Percentiles rank a stretch among this genome's conserved stretches.
Conservation (phyloP, 2,329 filamentous ascomycete species). For the Penicillium palitans region DNA sequence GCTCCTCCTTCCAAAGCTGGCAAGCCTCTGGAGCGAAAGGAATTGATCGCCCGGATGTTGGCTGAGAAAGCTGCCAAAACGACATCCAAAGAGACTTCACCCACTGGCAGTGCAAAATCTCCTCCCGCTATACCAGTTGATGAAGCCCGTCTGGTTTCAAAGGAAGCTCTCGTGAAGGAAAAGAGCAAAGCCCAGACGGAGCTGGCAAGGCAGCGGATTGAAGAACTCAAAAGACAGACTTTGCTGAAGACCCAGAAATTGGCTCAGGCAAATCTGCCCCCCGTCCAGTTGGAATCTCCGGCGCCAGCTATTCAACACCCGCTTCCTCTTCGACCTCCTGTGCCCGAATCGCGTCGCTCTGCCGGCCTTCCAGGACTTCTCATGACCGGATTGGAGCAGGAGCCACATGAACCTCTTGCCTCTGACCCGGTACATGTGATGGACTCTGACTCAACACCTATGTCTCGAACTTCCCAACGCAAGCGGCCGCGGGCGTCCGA, state of each 20-base stretch:
- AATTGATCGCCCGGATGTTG: slow-evolving; percentile 72
- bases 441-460: slow-evolving; percentile 22
- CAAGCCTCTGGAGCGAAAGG: slow-evolving; percentile 66
- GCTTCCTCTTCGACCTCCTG: slow-evolving; percentile 40
- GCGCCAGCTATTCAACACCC: slow-evolving; percentile 35
- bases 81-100: slow-evolving; percentile 17
- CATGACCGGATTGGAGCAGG: slow-evolving; percentile 40
- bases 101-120: slow-evolving; percentile 5
- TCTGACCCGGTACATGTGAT: slow-evolving; percentile 14
- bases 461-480: slow-evolving; percentile 31
- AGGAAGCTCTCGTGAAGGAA: slow-evolving; percentile 37
- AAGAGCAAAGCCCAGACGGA: slow-evolving; percentile 69
- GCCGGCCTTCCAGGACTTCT: slow-evolving; percentile 55
- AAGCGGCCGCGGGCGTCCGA: slow-evolving; percentile 70
- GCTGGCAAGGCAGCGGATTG: slow-evolving; percentile 74
- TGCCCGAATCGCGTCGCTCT: slow-evolving; percentile 30
- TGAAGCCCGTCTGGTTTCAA: slow-evolving; percentile 17
- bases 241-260: slow-evolving; percentile 42
- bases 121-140: slow-evolving; percentile 9
- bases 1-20: slow-evolving; percentile 15
- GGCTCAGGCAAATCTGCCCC: neutral
- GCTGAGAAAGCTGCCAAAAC: slow-evolving; percentile 68
- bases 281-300: slow-evolving; percentile 1
- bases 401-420: slow-evolving; percentile 3
- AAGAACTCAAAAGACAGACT: slow-evolving; percentile 63